phyloP scores from a whole-genome alignment of 176 grass and related monocot species.

The Lolium multiflorum region DNA sequence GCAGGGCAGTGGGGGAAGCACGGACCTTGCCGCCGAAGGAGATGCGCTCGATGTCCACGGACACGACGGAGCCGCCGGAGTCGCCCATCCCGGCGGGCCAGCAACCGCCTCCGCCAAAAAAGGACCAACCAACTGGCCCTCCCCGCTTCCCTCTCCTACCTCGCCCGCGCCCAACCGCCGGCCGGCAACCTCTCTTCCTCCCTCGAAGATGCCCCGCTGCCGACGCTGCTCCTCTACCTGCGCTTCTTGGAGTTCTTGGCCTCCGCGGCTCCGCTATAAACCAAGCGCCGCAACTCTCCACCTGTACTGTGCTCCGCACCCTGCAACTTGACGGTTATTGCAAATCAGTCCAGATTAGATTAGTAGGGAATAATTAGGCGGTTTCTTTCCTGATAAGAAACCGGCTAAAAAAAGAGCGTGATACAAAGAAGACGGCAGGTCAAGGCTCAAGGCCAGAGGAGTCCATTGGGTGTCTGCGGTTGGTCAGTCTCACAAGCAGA shows the following conservation, averaged over 20 bases:
- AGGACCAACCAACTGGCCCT: constrained; percentile 6
- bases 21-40: constrained; percentile 93
- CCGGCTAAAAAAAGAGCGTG: neutral
- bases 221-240: neutral
- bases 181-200: neutral
- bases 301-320: neutral
- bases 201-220: too few relatives aligned
- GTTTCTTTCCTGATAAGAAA: constrained; percentile 7
- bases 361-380: neutral
- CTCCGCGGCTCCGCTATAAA: constrained; percentile 41
- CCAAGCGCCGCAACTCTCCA: constrained; percentile 30
- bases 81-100: constrained; percentile 65
- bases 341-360: neutral
- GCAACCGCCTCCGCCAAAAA: constrained; percentile 25
- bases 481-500: constrained; percentile 1
- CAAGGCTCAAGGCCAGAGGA: neutral
- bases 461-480: constrained; percentile 12
- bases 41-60: constrained; percentile 88
- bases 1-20: neutral
- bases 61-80: constrained; percentile 80
- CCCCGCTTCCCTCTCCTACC: neutral
- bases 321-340: neutral
- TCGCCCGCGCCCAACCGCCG: neutral
- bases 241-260: constrained; percentile 45
- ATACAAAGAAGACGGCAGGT: constrained; percentile 32